A percentile compares a stretch with the other conserved stretches of the same genome.
phyloP scores from a whole-genome alignment of 2,329 filamentous ascomycete genomes.

The Verticillium longisporum region DNA sequence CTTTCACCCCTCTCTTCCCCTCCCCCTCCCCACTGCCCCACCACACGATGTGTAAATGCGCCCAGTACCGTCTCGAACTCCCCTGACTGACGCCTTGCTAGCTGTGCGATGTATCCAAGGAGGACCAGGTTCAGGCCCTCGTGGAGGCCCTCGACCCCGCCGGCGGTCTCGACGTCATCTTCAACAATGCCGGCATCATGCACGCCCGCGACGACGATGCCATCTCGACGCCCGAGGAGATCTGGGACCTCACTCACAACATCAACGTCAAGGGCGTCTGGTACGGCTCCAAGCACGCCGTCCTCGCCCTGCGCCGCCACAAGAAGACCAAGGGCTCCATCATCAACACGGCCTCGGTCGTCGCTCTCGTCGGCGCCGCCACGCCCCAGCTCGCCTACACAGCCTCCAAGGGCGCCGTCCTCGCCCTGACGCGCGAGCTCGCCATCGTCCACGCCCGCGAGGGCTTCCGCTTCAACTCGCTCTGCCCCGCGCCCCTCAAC shows the following conservation, averaged over 20 bases:
- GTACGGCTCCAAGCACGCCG: conserved; percentile 89
- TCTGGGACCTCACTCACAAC: conserved; percentile 89
- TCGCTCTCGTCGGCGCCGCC: conserved; percentile 78
- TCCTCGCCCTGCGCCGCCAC: conserved; percentile 72
- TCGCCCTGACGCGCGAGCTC: conserved; percentile 83
- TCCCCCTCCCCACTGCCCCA: conserved; percentile 9
- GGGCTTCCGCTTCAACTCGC: conserved; percentile 79
- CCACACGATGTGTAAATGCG: background rate
- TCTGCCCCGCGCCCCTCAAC: conserved; percentile 89
- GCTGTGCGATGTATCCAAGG: conserved; percentile 74
- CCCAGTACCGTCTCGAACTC: background rate
- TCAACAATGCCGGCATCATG: conserved; percentile 99
- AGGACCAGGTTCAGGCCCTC: conserved; percentile 67
- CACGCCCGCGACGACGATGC: conserved; percentile 76
- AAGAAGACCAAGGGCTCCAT: conserved; percentile 73
- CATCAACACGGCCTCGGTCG: conserved; percentile 89
- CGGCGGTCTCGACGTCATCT: conserved; percentile 86
- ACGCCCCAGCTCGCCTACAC: conserved; percentile 91
- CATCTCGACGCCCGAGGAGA: conserved; percentile 75
- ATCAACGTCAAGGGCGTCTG: conserved; percentile 99
- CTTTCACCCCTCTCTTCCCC: background rate
- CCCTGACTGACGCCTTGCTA: background rate
- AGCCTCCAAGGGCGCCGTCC: conserved; percentile 85
- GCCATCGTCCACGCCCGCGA: conserved; percentile 90
- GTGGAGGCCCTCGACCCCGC: conserved; percentile 71